Conservation (phyloP, 2,329 filamentous ascomycete species). For the Cadophora sp. region DNA sequence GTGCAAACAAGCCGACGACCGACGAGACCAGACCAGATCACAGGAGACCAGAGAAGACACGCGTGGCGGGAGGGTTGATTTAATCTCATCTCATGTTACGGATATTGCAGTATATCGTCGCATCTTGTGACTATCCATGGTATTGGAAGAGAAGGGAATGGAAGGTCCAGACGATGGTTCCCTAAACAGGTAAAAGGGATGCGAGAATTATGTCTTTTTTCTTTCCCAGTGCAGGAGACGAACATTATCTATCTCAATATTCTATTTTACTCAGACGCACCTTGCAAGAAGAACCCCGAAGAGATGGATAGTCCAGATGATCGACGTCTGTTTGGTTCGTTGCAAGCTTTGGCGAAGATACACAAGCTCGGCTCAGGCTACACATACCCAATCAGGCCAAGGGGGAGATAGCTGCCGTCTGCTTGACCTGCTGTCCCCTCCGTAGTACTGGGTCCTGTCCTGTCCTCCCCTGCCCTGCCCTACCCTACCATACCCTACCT, state of each 20-base stretch:
- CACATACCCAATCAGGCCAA: conserved; percentile 30
- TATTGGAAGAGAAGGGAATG: too few species aligned
- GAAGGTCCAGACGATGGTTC: too few species aligned
- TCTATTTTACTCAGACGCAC: too few species aligned
- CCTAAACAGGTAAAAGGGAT: too few species aligned
- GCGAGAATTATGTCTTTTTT: too few species aligned
- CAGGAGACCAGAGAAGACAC: too few species aligned
- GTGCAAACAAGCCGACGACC: conserved; percentile 9
- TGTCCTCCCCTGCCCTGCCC: too few species aligned
- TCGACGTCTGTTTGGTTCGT: conserved; percentile 13
- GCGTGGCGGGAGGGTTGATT: not conserved
- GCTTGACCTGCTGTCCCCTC: not conserved
- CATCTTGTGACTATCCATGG: too few species aligned
- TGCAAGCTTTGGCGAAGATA: conserved; percentile 21
- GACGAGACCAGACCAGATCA: not conserved
- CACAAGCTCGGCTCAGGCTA: conserved; percentile 31
- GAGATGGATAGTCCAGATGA: not conserved
- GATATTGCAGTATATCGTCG: not conserved
- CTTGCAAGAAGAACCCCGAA: too few species aligned
- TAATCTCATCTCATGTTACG: not conserved
- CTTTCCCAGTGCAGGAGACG: too few species aligned
- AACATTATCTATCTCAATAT: too few species aligned
- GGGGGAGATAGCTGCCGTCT: conserved; percentile 31
- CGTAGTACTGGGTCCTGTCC: not conserved
- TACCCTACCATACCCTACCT: too few species aligned